phyloP scores from a whole-genome alignment of 805 yeast species.

The Jamesozyma rosinii region DNA sequence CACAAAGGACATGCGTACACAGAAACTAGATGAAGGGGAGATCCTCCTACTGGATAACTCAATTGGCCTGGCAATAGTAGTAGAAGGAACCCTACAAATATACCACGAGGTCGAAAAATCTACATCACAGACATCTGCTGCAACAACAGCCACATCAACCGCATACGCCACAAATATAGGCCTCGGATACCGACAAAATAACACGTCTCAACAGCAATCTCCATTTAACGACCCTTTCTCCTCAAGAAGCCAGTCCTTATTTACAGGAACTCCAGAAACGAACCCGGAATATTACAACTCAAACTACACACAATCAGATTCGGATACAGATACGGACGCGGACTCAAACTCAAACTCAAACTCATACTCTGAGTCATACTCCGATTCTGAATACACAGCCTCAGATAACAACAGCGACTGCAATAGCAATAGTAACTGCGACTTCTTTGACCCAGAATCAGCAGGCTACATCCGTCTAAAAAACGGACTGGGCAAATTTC shows the following conservation, averaged over 20 bases:
- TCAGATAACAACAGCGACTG: too few relatives aligned
- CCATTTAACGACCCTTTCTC: neutral
- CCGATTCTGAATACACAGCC: too few relatives aligned
- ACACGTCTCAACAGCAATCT: neutral
- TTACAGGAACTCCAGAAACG: neutral
- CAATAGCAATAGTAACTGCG: neutral
- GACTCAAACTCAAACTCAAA: constrained; percentile 3
- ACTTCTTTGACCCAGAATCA: constrained; percentile 1
- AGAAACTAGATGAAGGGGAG: constrained; percentile 70
- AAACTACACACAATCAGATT: neutral
- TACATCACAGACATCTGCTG: neutral
- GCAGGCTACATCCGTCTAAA: constrained; percentile 17
- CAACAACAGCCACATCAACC: neutral
- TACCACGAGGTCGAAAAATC: constrained; percentile 45
- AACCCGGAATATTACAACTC: neutral
- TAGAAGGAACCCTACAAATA: constrained; percentile 81
- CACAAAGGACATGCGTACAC: constrained; percentile 85
- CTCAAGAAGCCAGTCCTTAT: neutral
- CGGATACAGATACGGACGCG: neutral
- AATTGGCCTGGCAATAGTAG: constrained; percentile 83
- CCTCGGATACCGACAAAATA: neutral
- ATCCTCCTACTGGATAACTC: constrained; percentile 62
- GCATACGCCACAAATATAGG: constrained; percentile 1
- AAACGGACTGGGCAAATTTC: constrained; percentile 40
- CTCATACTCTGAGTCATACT: constrained; percentile 13